Evolutionary conservation across 1,284 basidiomycete genomes (phyloP).

Genomic region (Earliella scabrosa): DNA sequence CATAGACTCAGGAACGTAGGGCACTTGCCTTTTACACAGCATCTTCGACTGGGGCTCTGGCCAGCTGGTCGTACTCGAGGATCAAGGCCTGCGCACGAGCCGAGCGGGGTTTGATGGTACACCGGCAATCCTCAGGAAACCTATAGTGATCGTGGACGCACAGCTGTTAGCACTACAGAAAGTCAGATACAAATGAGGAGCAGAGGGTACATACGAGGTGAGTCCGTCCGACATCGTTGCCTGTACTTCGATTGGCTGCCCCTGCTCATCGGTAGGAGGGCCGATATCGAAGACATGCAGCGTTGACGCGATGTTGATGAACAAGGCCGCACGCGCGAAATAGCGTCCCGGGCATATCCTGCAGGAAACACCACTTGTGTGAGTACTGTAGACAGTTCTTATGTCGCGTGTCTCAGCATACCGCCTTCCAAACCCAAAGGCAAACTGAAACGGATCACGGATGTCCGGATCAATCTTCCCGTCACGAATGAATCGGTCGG

Average conservation of each 20-base stretch:
- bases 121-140: conserved; percentile 3
- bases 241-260: neutral
- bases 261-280: neutral
- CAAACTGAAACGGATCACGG: neutral
- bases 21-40: no score
- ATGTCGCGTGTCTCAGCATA: neutral
- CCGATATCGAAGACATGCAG: conserved; percentile 6
- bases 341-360: conserved; percentile 39
- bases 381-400: neutral
- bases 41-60: no score
- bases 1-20: no score
- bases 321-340: conserved; percentile 12
- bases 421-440: conserved; percentile 5
- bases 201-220: neutral
- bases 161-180: no score
- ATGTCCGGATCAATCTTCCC: neutral
- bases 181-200: neutral
- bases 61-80: conserved; percentile 3
- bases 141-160: no score
- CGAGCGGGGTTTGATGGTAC: conserved; percentile 5
- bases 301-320: neutral
- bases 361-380: conserved; percentile 1
- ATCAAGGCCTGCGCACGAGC: neutral
- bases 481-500: conserved; percentile 6
- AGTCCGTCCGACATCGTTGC: neutral